A percentile compares a stretch with the other conserved stretches of the same genome.
Conservation (phyloP, 179 eudicot species). For the Sideroxylon spinosum region DNA sequence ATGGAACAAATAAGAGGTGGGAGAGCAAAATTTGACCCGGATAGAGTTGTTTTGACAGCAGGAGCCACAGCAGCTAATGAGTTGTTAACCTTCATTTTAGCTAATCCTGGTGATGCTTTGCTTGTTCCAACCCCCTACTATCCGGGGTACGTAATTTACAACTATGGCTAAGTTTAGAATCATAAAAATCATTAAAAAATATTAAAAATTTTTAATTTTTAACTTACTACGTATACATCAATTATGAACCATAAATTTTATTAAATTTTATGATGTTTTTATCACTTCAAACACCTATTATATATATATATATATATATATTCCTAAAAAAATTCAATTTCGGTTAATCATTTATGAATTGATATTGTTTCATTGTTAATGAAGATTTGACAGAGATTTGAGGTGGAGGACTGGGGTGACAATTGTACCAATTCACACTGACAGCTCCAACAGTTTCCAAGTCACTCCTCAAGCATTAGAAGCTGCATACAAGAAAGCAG, state of each 20-base stretch:
- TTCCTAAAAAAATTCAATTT: no score
- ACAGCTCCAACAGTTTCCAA: conserved; percentile 65
- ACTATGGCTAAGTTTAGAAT: no score
- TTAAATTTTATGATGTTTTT: no score
- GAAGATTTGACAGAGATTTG: conserved; percentile 77
- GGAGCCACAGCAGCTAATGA: conserved; percentile 89
- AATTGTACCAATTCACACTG: conserved; percentile 67
- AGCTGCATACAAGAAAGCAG: conserved; percentile 49
- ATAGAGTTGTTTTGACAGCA: conserved; percentile 66
- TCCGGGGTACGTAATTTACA: conserved; percentile 51
- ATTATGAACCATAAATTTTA: no score
- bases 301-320: no score
- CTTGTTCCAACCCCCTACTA: conserved; percentile 83
- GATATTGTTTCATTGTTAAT: background rate
- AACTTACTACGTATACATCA: no score
- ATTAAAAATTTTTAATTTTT: no score
- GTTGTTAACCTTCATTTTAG: conserved; percentile 64
- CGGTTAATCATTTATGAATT: no score
- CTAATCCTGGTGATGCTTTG: conserved; percentile 75
- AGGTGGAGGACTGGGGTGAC: conserved; percentile 87
- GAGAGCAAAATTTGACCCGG: conserved; percentile 54
- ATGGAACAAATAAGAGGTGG: conserved; percentile 78
- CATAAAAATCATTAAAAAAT: no score
- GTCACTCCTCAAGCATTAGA: conserved; percentile 60
- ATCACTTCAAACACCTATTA: no score